Evolutionary conservation across 352 stramenopile genomes (phyloP), one percentile per base, ranked within the genome.

Genomic region (Phytophthora chlamydospora): DNA sequence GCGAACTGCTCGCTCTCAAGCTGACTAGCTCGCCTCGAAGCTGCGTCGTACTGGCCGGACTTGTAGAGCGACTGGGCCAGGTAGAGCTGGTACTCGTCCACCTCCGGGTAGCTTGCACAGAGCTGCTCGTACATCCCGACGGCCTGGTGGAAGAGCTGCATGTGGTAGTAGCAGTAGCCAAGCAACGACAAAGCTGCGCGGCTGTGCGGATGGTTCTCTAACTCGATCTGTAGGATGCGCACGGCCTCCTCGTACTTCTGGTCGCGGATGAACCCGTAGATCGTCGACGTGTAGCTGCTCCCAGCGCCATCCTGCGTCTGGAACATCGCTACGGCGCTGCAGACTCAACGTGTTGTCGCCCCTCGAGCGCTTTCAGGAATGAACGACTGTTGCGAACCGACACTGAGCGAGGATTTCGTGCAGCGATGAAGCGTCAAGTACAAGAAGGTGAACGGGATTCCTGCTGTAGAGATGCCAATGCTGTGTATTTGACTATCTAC

Each of bases 91-190:
- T 99, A 99, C 62, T 99, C 94, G 62, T 98, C 93, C 21, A 97
- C 89, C 47, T 97, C 86, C 1, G 96, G 97, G 71, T 93, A 98
- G 46, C 95, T 83, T 47, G 93, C 88, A 58, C 92, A 90, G 19
- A 99, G 85, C 68, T 98, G 85, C 64, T 99, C 94, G 69, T 99
- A 99, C 76, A 97, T 97, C 52, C 83, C 75, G 35, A 97, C 91
- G 6, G 96, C 94, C 40, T 85, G 75, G 31, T 78, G 65, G 70
- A 95, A 99, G 67, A 98, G 95, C 72, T 98, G 85, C 70, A 98
- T 78, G 69, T 98, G 90, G 77, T 99, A 99, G 76, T 97, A 98
- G 78, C 95, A 98, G 73, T 98, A 99, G n/a, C 89, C 96, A n/a
- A 99, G 76, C 17, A 99, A 73, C 21, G 93, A 98, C 12, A 99